Base-by-base conservation (phyloP, 2,329 filamentous ascomycete species). In the Leptosphaerulina australis region DNA sequence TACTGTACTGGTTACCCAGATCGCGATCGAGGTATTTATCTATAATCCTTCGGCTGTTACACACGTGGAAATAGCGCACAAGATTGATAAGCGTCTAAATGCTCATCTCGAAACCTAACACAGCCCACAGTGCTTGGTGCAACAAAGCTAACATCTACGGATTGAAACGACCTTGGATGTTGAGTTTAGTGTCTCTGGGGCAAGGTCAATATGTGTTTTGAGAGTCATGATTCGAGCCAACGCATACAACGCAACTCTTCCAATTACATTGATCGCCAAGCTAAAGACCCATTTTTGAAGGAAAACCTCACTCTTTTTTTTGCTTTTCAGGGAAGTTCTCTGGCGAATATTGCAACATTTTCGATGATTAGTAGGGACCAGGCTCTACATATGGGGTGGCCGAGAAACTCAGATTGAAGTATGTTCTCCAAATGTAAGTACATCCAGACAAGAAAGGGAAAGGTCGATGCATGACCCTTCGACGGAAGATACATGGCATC, bases 371-470 rank as follows among this genome's bases (percentile, higher is more conserved):
- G 35, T 31, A 12, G 56, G 55, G 7, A 51, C 45, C 10, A 55
- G 72, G 70, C n/a, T 71, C 73, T 0, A 62, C 77, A 1, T 79
- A 75, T 0, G 79, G 74, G 54, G n/a, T 75, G 77, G 28, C 82
- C 54, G 34, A 28, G n/a, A 55, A 53, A 5, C 59, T 58, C 21
- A 58, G 56, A 35, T 56, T 62, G 38, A 64, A 63, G 3, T 63
- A 44, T 9, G 28, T 33, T 15, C 61, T 29, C 57, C 59, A 62
- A 4, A 79, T n/a, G n/a, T n/a, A n/a, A n/a, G n/a, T n/a, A n/a
- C n/a, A n/a, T n/a, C n/a, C n/a, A n/a, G n/a, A n/a, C n/a, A n/a
- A n/a, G n/a, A n/a, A n/a, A n/a, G n/a, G n/a, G n/a, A n/a, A n/a
- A n/a, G n/a, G n/a, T n/a, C n/a, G n/a, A n/a, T n/a, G n/a, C n/a